A percentile compares a stretch with the other conserved stretches of the same genome.
Conservation (phyloP, 371 early-diverging fungal genomes). For the Mortierella sp. region DNA sequence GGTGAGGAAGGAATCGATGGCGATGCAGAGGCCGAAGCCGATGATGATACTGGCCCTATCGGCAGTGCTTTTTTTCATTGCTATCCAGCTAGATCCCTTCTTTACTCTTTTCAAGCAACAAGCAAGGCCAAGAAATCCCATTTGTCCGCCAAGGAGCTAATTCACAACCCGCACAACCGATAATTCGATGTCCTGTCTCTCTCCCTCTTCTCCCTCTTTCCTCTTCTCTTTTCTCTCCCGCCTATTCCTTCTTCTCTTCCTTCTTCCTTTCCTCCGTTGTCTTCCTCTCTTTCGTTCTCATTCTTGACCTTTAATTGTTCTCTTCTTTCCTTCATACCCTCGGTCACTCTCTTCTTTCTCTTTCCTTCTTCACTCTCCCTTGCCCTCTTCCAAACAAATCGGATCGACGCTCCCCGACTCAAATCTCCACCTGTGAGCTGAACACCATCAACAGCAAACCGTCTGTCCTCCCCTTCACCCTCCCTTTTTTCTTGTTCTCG, state of each 20-base stretch:
- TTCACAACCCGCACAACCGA: background rate
- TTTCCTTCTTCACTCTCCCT: background rate
- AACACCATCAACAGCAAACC: background rate
- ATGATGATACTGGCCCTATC: background rate
- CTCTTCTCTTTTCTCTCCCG: background rate
- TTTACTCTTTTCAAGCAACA: background rate
- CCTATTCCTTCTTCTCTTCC: background rate
- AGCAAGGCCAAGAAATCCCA: conserved; percentile 2
- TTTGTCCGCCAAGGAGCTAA: background rate
- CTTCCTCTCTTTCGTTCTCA: conserved; percentile 7
- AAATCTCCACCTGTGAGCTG: conserved; percentile 13
- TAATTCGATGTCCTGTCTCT: background rate
- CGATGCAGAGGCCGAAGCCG: too few species aligned
- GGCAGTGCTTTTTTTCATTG: background rate
- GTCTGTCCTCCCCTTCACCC: background rate
- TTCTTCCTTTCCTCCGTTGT: background rate
- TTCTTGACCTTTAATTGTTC: background rate
- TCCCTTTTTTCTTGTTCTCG: background rate
- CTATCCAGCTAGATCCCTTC: background rate
- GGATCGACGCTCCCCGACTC: background rate
- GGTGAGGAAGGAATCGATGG: background rate
- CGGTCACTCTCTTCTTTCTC: background rate
- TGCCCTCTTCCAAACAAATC: background rate
- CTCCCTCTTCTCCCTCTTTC: background rate
- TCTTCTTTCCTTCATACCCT: background rate